These are phyloP conservation scores for Aspergillus sp. DNA, from an alignment of 2,329 filamentous ascomycete genomes.

Conservation along the genomic window DNA sequence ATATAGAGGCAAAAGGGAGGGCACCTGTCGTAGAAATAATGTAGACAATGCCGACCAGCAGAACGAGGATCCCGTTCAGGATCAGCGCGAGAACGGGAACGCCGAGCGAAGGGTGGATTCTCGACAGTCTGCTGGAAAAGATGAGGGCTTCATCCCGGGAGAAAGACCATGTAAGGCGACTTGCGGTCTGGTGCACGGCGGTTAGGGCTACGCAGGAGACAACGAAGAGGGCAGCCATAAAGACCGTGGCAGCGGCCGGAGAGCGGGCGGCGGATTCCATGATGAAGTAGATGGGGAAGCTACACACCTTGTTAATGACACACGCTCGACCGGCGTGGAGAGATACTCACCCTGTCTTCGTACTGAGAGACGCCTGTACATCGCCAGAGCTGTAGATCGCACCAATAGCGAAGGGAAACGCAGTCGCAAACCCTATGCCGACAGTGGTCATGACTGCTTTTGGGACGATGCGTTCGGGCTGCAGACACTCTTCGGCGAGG, in stretches of 20 bases:
- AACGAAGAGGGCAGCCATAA: constrained; percentile 11
- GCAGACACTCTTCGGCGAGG: constrained; percentile 15
- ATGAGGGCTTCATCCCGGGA: constrained; percentile 23
- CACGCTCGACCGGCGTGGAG: no score
- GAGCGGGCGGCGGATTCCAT: constrained; percentile 15
- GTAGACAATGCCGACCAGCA: constrained; percentile 14
- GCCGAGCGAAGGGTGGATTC: constrained; percentile 6
- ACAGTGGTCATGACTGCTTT: constrained; percentile 13
- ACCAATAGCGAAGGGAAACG: constrained; percentile 14
- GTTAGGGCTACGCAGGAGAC: constrained; percentile 13
- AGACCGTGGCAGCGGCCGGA: constrained; percentile 12
- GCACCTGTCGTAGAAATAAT: constrained; percentile 13
- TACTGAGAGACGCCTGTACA: constrained; percentile 7
- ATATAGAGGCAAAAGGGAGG: background rate
- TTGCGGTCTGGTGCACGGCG: constrained; percentile 19
- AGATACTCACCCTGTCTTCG: constrained; percentile 11
- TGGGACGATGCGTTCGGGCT: constrained; percentile 14
- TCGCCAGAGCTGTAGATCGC: constrained; percentile 12
- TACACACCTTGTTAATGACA: background rate
- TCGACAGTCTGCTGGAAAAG: constrained; percentile 12
- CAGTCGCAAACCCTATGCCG: constrained; percentile 11
- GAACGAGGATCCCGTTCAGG: constrained; percentile 8
- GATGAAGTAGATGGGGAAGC: constrained; percentile 15
- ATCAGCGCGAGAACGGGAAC: constrained; percentile 11
- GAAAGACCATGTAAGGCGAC: constrained; percentile 25